Base-by-base conservation (phyloP, 192 early-diverging fungal species). In the Diversispora epigaea region DNA sequence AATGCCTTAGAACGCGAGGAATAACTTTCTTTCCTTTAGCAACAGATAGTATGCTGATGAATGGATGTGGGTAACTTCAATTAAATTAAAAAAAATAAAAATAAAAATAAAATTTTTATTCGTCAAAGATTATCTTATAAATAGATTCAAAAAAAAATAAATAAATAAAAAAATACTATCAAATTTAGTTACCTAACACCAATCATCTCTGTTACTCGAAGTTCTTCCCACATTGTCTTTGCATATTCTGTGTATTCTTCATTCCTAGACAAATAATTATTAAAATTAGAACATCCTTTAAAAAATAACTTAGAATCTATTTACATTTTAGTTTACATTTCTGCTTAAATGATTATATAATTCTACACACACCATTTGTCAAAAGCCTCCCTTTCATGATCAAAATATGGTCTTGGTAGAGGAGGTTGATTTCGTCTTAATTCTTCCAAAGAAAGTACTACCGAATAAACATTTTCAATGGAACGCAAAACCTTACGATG, bases 11-110 rank as follows among this genome's bases (percentile, higher is more conserved):
- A 6, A 94, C 86, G 14, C 97, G 91, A 12, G 94, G 91, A 47
- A 96, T 84, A n/a, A 94, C 81, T 58, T 91, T 90, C 75, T 94
- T 95, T 43, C 96, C 97, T 83, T 99, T 99, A 46, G 89, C 79
- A 73, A 90, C 88, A 32, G 91, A 90, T 66, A 99, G 80, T 77
- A 97, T 87, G 6, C 88, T 89, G 10, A 92, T 89, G 66, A 98
- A 90, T n/a, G 96, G 92, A 77, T 98, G 96, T n/a, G 89, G 89
- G 49, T 89, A 85, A 11, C 82, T 86, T 71, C 79, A 11, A 54
- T 64, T 64, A n/a, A n/a, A n/a, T n/a, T n/a, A n/a, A n/a, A n/a
- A n/a, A 44, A 41, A n/a, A 17, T 43, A 41, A 43, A 64, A 15
- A 43, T 8, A 64, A 19, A 4, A 40, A 43, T 43, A 64, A 8